Conservation (phyloP, 345 rosid genomes). For the Ricinus communis region DNA sequence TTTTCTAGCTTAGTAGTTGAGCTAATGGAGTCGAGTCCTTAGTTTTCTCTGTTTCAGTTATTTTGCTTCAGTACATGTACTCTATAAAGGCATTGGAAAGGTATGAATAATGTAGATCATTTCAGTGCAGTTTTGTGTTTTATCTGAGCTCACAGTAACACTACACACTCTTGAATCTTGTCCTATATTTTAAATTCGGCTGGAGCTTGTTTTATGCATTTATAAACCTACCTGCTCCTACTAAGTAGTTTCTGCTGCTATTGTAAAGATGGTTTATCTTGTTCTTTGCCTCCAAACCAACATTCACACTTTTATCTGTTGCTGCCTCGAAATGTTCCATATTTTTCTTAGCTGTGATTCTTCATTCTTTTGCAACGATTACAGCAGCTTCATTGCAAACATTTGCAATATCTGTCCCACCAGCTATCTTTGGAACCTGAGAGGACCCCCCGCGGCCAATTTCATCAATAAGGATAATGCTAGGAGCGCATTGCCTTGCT, state of each 20-base stretch:
- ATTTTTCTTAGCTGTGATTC: slow-evolving; percentile 39
- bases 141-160: no score
- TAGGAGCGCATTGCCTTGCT: slow-evolving; percentile 45
- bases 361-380: slow-evolving; percentile 79
- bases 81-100: no score
- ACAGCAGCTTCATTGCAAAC: slow-evolving; percentile 98
- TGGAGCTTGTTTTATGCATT: no score
- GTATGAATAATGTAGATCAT: no score
- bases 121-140: no score
- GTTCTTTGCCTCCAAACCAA: slow-evolving; percentile 96
- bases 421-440: slow-evolving; percentile 65
- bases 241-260: slow-evolving; percentile 39
- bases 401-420: slow-evolving; percentile 96
- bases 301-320: slow-evolving; percentile 86
- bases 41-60: no score
- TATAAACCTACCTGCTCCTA: no score
- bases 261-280: slow-evolving; percentile 51
- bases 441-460: slow-evolving; percentile 46
- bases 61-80: no score
- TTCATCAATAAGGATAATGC: slow-evolving; percentile 46
- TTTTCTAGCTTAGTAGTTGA: no score
- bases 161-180: no score
- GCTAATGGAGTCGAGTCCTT: no score
- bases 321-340: slow-evolving; percentile 93
- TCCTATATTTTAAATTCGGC: no score